A percentile compares a stretch with the other conserved stretches of the same genome.
Evolutionary conservation across 2,329 filamentous ascomycete species (phyloP).

Genomic region (Beauveria brongniartii): DNA sequence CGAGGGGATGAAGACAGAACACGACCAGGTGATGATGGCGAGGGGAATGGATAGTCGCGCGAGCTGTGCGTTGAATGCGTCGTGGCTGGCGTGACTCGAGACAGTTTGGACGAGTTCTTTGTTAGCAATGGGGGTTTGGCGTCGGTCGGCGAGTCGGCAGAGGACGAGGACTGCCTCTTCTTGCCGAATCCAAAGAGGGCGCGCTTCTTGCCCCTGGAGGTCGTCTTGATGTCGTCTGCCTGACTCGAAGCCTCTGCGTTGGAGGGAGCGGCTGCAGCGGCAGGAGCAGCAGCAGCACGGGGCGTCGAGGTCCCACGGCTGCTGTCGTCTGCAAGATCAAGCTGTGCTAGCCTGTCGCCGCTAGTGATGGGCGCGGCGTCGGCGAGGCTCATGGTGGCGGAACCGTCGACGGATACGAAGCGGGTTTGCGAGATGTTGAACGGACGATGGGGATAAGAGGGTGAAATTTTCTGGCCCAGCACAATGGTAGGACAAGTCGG

Average conservation of each 20-base stretch:
- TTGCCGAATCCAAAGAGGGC: constrained; percentile 54
- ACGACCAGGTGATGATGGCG: constrained; percentile 57
- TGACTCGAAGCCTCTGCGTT: constrained; percentile 19
- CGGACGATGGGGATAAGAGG: background rate
- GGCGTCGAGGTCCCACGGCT: constrained; percentile 24
- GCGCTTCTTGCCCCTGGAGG: constrained; percentile 41
- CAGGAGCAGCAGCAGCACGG: constrained; percentile 17
- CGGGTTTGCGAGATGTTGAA: background rate
- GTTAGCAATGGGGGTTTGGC: constrained; percentile 26
- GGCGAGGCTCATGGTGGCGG: constrained; percentile 8
- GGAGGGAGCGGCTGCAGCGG: background rate
- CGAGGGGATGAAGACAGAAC: constrained; percentile 64
- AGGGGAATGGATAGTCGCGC: constrained; percentile 33
- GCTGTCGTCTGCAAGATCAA: constrained; percentile 20
- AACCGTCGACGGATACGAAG: background rate
- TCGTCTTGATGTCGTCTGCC: constrained; percentile 19
- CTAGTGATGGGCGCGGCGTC: constrained; percentile 9
- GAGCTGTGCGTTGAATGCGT: constrained; percentile 32
- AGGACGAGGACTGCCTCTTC: constrained; percentile 40
- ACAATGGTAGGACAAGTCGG: constrained; percentile 1
- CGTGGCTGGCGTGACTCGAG: constrained; percentile 23
- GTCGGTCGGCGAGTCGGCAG: constrained; percentile 15
- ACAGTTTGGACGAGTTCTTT: constrained; percentile 30
- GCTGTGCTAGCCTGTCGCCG: constrained; percentile 8
- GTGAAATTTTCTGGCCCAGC: background rate